These are phyloP conservation scores for Olyra latifolia DNA, from an alignment of 176 grass and related monocot genomes.

Conservation along the genomic window DNA sequence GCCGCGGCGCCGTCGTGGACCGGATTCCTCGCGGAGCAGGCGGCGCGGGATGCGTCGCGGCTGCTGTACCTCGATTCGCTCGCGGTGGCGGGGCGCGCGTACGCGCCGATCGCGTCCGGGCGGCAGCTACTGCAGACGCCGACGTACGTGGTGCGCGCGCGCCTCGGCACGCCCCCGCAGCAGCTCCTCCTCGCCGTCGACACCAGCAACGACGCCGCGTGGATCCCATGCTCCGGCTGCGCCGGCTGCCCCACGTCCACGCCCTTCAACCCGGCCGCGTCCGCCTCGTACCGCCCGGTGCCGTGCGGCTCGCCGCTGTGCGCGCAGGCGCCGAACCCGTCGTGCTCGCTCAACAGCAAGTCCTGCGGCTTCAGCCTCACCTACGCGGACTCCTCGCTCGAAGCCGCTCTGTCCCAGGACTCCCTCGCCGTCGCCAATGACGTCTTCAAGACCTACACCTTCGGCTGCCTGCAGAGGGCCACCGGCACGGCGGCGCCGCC, in stretches of 20 bases:
- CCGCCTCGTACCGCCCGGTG: conserved; percentile 47
- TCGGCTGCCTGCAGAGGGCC: conserved; percentile 68
- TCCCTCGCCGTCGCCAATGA: conserved; percentile 63
- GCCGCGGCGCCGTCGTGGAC: conserved; percentile 45
- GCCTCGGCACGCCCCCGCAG: conserved; percentile 71
- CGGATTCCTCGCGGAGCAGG: conserved; percentile 51
- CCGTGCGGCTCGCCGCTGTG: conserved; percentile 63
- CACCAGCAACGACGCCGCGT: conserved; percentile 81
- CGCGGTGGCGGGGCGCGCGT: conserved; percentile 34
- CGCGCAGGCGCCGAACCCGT: conserved; percentile 48
- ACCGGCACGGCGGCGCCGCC: conserved; percentile 76
- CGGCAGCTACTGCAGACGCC: conserved; percentile 79
- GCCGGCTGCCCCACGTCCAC: conserved; percentile 46
- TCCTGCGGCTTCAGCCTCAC: conserved; percentile 73
- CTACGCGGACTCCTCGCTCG: conserved; percentile 63
- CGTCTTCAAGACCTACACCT: conserved; percentile 66
- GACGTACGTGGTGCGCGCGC: conserved; percentile 79
- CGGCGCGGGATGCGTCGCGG: conserved; percentile 54
- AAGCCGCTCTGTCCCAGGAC: conserved; percentile 63
- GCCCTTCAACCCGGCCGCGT: conserved; percentile 47
- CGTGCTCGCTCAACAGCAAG: conserved; percentile 32
- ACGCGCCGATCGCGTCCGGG: conserved; percentile 74
- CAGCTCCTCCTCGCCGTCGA: conserved; percentile 75
- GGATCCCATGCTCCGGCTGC: conserved; percentile 79
- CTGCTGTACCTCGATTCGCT: conserved; percentile 69